Base-by-base conservation (phyloP, 1,139 yeast species). In the Blastobotrys raffinosifermentans region DNA sequence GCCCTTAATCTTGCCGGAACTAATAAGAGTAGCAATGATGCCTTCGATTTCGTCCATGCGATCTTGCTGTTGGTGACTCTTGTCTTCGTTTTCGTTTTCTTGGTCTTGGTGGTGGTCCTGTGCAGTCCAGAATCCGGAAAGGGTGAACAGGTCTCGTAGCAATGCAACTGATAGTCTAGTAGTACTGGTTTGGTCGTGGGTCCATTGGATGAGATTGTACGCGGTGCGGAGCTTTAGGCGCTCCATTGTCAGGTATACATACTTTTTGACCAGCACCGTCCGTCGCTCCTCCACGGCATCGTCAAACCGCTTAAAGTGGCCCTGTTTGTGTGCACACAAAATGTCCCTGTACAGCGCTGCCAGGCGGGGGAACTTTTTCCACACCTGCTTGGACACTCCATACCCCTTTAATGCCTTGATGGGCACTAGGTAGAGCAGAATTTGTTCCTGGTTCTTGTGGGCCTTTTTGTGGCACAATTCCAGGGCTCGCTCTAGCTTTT, bases 1-100 rank as follows among this genome's bases (percentile, higher is more conserved):
- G 1, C 96, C 97, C 61, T 83, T 86, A 42, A 87, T 66, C 39
- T 63, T 64, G 8, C 85, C 84, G 30, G 60, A 62, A 35, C 70
- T 66, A 13, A 89, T 85, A 50, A 83, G 61, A 40, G 73, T 73
- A 0, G 96, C 89, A 29, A 87, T 50, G 18, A 74, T 60, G 47
- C 93, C 78, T 60, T 89, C 96, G 4, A 81, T 67, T 35, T 76
- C 79, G 48, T 76, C 80, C 22, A 63, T 48, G 14, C 43, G 40
- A 18, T 43, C 43, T 39, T 38, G 21, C 19, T 34, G 23, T 9
- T n/a, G n/a, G n/a, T n/a, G 26, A 43, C 22, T 11, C 23, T 10
- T 17, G 16, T 37, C 41, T 26, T 43, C 42, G 18, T 31, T 40
- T 26, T 31, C 39, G 17, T 39, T 43, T 31, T 42, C 43, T 30